These are phyloP conservation scores for Wolfiporia cocos DNA, from an alignment of 1,284 basidiomycete species.

Conservation along the genomic window DNA sequence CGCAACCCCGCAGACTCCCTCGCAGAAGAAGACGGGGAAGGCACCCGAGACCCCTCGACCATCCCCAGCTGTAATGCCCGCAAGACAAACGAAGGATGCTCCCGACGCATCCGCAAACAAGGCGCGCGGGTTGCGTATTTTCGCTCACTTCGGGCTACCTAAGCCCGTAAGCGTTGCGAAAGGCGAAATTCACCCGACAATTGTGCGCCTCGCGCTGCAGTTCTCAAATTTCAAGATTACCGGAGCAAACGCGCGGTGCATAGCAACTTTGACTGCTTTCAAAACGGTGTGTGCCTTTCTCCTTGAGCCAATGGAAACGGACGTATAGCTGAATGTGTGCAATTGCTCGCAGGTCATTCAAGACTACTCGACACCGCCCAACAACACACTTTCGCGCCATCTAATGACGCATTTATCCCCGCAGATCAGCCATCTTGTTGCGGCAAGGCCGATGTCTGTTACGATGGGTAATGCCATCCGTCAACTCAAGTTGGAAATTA, in stretches of 20 bases:
- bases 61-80: slow-evolving; percentile 9
- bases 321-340: slow-evolving; percentile 9
- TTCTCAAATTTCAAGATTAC: slow-evolving; percentile 84
- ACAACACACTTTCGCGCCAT: slow-evolving; percentile 81
- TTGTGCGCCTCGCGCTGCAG: slow-evolving; percentile 73
- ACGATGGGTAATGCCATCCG: slow-evolving; percentile 94
- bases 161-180: slow-evolving; percentile 57
- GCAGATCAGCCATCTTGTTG: slow-evolving; percentile 87
- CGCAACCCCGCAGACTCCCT: slow-evolving; percentile 9
- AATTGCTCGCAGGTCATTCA: slow-evolving; percentile 79
- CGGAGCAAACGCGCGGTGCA: slow-evolving; percentile 85
- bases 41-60: slow-evolving; percentile 15
- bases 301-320: slow-evolving; percentile 9
- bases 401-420: slow-evolving; percentile 85
- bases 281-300: slow-evolving; percentile 57
- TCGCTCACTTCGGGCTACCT: slow-evolving; percentile 76
- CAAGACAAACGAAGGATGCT: slow-evolving; percentile 13
- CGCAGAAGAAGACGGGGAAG: slow-evolving; percentile 11
- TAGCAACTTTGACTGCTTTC: slow-evolving; percentile 81
- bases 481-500: slow-evolving; percentile 95
- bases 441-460: slow-evolving; percentile 88
- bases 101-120: slow-evolving; percentile 15
- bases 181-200: slow-evolving; percentile 79
- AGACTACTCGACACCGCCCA: slow-evolving; percentile 78
- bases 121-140: slow-evolving; percentile 63